Conservation (phyloP, 106 monocot species). For the Amphibolis antarctica region DNA sequence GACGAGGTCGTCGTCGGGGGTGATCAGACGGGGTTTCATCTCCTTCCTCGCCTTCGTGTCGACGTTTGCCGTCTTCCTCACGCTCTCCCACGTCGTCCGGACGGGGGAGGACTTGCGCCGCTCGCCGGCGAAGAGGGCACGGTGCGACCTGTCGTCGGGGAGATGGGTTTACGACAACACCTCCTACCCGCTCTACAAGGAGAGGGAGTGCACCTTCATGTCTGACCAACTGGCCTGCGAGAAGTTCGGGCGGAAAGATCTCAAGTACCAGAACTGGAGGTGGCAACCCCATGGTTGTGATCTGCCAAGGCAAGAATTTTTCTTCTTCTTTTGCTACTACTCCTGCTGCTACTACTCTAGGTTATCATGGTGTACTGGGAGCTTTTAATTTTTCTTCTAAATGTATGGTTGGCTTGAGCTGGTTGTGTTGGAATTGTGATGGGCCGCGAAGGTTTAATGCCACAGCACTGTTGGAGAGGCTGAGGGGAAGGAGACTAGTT, state of each 20-base stretch:
- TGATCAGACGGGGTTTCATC: background rate
- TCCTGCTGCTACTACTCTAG: background rate
- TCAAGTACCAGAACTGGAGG: constrained; percentile 54
- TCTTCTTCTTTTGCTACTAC: background rate
- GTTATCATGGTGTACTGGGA: too few species aligned
- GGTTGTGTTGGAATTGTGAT: background rate
- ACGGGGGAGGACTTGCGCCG: background rate
- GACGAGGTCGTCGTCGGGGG: constrained; percentile 1
- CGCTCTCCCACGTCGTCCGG: background rate
- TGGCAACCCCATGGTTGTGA: constrained; percentile 75
- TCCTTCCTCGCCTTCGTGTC: background rate
- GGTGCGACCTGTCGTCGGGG: constrained; percentile 21
- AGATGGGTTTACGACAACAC: constrained; percentile 53
- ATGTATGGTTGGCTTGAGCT: too few species aligned
- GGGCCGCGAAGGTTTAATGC: constrained; percentile 10
- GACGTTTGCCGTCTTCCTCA: background rate
- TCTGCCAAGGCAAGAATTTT: constrained; percentile 38
- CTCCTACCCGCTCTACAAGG: constrained; percentile 46
- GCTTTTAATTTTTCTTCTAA: too few species aligned
- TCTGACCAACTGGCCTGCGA: constrained; percentile 67
- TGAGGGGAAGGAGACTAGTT: constrained; percentile 8
- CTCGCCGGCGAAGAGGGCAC: background rate
- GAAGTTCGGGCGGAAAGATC: constrained; percentile 61
- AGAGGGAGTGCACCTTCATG: constrained; percentile 40
- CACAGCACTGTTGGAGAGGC: constrained; percentile 3